These are phyloP conservation scores for Pestalotiopsis sp. DNA, from an alignment of 2,329 filamentous ascomycete genomes.

Conservation along the genomic window DNA sequence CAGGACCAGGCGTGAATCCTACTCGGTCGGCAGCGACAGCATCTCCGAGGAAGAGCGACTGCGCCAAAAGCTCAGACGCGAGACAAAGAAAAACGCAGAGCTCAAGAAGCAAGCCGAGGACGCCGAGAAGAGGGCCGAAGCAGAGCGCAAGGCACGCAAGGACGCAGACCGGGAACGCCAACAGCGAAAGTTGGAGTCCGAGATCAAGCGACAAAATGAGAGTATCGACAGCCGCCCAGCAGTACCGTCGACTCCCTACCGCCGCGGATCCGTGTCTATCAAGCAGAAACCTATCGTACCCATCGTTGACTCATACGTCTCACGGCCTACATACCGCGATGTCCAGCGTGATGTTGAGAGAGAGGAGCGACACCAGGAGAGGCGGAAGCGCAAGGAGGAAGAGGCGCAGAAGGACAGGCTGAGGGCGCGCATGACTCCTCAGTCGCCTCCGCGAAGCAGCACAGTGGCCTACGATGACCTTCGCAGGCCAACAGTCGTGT, in stretches of 20 bases:
- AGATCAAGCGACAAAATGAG: conserved; percentile 4
- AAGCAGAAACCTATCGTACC: background rate
- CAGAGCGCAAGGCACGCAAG: background rate
- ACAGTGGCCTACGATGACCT: background rate
- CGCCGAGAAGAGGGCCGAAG: background rate
- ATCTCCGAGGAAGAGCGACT: conserved; percentile 4
- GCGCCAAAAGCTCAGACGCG: background rate
- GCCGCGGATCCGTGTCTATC: conserved; percentile 7
- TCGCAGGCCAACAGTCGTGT: conserved; percentile 3
- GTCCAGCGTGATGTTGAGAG: background rate
- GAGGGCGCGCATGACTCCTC: conserved; percentile 2
- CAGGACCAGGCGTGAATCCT: background rate
- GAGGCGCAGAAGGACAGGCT: conserved; percentile 4
- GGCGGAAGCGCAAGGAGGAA: conserved; percentile 2
- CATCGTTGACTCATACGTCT: background rate
- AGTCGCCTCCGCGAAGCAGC: conserved; percentile 1
- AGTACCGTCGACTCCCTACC: background rate
- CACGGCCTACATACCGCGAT: background rate
- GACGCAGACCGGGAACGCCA: conserved; percentile 1
- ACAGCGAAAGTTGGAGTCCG: background rate
- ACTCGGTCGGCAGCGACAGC: background rate
- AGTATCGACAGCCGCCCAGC: conserved; percentile 1
- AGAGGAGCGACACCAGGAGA: background rate
- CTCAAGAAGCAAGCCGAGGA: background rate
- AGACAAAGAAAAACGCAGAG: conserved; percentile 10